A percentile compares a stretch with the other conserved stretches of the same genome.
phyloP scores from a whole-genome alignment of 2,329 filamentous ascomycete species.

The Diplodia seriata region DNA sequence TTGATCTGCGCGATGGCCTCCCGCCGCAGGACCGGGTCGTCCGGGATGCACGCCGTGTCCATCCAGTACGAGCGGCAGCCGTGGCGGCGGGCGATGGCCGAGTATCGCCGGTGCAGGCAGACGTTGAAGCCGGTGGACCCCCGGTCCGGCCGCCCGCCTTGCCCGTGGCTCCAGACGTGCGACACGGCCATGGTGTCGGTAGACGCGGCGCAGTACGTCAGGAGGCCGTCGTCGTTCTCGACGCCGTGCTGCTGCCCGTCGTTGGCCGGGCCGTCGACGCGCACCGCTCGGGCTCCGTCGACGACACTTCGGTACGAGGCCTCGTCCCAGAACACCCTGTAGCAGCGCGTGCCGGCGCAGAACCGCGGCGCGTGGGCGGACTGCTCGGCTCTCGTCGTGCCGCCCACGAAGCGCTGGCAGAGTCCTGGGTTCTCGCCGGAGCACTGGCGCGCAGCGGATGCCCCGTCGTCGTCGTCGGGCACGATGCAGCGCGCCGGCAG shows the following conservation, averaged over 20 bases:
- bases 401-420: neutral
- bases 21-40: neutral
- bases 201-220: constrained; percentile 4
- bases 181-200: neutral
- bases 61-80: neutral
- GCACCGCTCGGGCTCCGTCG: neutral
- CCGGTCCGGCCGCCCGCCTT: neutral
- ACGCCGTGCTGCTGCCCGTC: too few relatives aligned
- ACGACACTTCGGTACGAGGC: neutral
- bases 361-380: too few relatives aligned
- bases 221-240: too few relatives aligned
- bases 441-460: neutral
- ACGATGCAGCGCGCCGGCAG: neutral
- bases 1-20: neutral
- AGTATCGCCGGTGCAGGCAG: neutral
- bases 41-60: neutral
- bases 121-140: neutral
- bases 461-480: neutral
- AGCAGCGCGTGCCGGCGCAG: neutral
- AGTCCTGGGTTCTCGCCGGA: neutral
- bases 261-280: too few relatives aligned
- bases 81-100: neutral
- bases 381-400: neutral
- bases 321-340: neutral
- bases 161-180: constrained; percentile 5